phyloP scores from a whole-genome alignment of 2,329 filamentous ascomycete genomes.

The Fusarium nisikadoi region DNA sequence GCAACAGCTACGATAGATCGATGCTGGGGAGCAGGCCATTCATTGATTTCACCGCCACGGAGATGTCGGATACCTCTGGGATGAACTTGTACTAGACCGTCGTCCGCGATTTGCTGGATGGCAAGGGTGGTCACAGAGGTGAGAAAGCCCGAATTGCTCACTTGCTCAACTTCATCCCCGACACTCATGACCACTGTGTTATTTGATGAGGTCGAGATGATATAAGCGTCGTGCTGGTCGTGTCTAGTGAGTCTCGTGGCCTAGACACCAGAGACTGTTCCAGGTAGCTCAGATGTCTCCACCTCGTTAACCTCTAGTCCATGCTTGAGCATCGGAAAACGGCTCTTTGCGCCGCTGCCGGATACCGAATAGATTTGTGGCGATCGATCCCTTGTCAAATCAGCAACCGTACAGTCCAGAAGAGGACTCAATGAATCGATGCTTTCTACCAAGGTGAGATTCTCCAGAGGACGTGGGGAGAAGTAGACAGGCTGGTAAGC shows the following conservation, averaged over 20 bases:
- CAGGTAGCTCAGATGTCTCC: constrained; percentile 88
- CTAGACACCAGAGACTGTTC: constrained; percentile 90
- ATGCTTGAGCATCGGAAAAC: constrained; percentile 91
- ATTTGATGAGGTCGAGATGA: constrained; percentile 89
- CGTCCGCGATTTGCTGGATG: constrained; percentile 92
- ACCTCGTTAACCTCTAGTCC: constrained; percentile 93
- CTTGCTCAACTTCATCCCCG: constrained; percentile 95
- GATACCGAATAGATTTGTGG: constrained; percentile 96
- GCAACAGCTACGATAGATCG: constrained; percentile 93
- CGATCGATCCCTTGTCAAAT: constrained; percentile 89
- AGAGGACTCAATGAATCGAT: constrained; percentile 91
- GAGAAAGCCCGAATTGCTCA: constrained; percentile 91
- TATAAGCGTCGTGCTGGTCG: constrained; percentile 92
- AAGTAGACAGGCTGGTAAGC: constrained; percentile 86
- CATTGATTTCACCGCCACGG: constrained; percentile 79
- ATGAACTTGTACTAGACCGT: constrained; percentile 94
- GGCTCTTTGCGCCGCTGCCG: constrained; percentile 87
- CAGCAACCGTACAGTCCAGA: constrained; percentile 90
- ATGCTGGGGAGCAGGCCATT: constrained; percentile 93
- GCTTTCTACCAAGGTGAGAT: constrained; percentile 84
- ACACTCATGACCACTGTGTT: constrained; percentile 93
- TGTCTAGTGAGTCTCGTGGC: constrained; percentile 85
- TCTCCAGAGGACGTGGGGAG: constrained; percentile 79
- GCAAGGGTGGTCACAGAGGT: constrained; percentile 89
- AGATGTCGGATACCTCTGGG: constrained; percentile 95